Conservation (phyloP, 441 rosid species). For the Adansonia gregorii region DNA sequence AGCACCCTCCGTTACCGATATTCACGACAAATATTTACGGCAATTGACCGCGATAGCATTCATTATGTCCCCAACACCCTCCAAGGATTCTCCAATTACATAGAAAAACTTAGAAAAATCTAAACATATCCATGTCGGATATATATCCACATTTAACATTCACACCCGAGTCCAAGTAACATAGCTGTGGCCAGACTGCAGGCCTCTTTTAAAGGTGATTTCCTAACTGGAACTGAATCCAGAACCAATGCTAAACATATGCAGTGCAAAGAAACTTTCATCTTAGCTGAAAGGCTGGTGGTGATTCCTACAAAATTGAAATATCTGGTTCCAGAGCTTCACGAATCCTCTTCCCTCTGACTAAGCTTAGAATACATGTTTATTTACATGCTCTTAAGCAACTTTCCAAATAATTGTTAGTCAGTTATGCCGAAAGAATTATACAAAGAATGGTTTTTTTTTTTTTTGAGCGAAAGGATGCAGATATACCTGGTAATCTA, state of each 20-base stretch:
- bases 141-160: too few relatives aligned
- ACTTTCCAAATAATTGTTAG: background rate
- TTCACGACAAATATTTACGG: too few relatives aligned
- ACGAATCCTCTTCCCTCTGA: background rate
- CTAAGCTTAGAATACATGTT: background rate
- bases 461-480: background rate
- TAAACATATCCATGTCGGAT: too few relatives aligned
- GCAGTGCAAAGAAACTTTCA: background rate
- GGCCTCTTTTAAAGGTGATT: too few relatives aligned
- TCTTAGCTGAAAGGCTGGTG: background rate
- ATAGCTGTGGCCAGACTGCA: background rate
- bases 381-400: background rate
- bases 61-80: too few relatives aligned
- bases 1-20: too few relatives aligned
- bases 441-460: background rate
- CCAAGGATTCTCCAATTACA: too few relatives aligned
- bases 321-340: background rate
- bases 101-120: too few relatives aligned
- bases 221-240: too few relatives aligned
- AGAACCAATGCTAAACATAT: background rate
- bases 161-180: too few relatives aligned
- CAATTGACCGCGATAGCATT: too few relatives aligned
- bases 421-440: background rate
- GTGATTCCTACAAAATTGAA: background rate
- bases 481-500: background rate